Evolutionary conservation across 2,329 filamentous ascomycete genomes (phyloP), one percentile per base, ranked within the genome.

Genomic region (Onygenales sp.): DNA sequence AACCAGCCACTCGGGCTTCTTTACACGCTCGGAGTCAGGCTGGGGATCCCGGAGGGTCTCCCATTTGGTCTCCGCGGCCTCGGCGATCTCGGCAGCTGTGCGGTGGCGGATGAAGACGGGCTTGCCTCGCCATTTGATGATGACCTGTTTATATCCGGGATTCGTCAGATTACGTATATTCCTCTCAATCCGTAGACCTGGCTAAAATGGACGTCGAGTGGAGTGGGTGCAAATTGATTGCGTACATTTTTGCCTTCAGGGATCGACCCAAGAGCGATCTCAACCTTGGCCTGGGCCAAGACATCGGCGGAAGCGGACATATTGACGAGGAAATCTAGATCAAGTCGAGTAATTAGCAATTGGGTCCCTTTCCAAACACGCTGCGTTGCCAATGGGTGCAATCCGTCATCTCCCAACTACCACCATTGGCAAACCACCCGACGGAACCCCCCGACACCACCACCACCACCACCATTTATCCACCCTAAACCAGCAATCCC

Each of bases 81-180:
- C 88, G 68, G 90, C 84, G 77, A 98, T 97, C 79, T 98, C 93
- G 67, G 81, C 79, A 67, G 83, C 76, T 65, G 93, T 98, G 70
- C 93, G 89, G 86, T 98, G 93, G 74, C 93, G 91, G 83, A 98
- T 90, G 81, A 98, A 98, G 73, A 98, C 90, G 74, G 93, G 93
- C 87, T 98, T 98, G 74, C 93, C 93, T 81, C 93, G 88, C 93
- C 93, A 98, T 81, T 98, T 98, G 82, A 98, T 95, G 74, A 98
- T 94, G 72, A 98, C 86, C 87, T 91, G 67, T 62, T 27, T 27
- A 27, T 27, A 27, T 27, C 21, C 21, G 21, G 3, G 21, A 27
- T 27, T 27, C 21, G 21, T 27, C 21, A 27, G 21, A 27, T 27
- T 27, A 27, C 21, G 21, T 27, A 27, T 27, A 27, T 27, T 27